A percentile compares a stretch with the other conserved stretches of the same genome.
Conservation (phyloP, 2,329 filamentous ascomycete species). For the Alternaria incomplexa region DNA sequence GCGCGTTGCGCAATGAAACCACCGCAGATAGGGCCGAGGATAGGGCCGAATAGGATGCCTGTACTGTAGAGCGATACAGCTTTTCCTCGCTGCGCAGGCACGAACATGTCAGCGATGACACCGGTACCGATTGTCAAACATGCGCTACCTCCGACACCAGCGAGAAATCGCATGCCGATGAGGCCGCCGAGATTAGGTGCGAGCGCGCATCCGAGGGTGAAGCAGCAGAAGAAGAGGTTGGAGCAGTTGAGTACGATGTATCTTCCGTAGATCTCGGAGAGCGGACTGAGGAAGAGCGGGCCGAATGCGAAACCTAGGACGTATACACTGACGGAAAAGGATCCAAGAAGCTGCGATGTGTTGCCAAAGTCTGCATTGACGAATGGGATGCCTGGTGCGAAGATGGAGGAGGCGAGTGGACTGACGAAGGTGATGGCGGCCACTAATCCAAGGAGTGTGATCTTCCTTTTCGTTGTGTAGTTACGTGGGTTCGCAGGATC, state of each 20-base stretch:
- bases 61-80: slow-evolving; percentile 40
- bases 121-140: slow-evolving; percentile 46
- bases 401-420: slow-evolving; percentile 45
- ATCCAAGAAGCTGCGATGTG: slow-evolving; percentile 37
- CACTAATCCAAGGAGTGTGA: slow-evolving; percentile 35
- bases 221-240: slow-evolving; percentile 59
- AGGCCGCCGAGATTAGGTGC: slow-evolving; percentile 42
- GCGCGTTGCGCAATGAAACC: slow-evolving; percentile 34
- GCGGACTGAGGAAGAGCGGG: slow-evolving; percentile 41
- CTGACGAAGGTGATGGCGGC: slow-evolving; percentile 44
- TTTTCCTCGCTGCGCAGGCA: slow-evolving; percentile 39
- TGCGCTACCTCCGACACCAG: slow-evolving; percentile 34
- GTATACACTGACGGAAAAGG: slow-evolving; percentile 45
- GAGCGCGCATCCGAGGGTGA: slow-evolving; percentile 54
- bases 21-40: slow-evolving; percentile 42
- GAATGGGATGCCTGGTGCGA: slow-evolving; percentile 43
- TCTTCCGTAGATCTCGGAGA: slow-evolving; percentile 46
- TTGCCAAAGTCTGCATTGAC: slow-evolving; percentile 42
- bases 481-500: slow-evolving; percentile 45
- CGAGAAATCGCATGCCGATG: slow-evolving; percentile 32
- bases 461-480: slow-evolving; percentile 34
- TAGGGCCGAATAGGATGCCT: slow-evolving; percentile 42
- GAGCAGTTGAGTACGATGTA: slow-evolving; percentile 37
- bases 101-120: slow-evolving; percentile 45
- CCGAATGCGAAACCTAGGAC: slow-evolving; percentile 44